These are phyloP conservation scores for Jatropha podagrica DNA, from an alignment of 441 rosid genomes.

Conservation along the genomic window DNA sequence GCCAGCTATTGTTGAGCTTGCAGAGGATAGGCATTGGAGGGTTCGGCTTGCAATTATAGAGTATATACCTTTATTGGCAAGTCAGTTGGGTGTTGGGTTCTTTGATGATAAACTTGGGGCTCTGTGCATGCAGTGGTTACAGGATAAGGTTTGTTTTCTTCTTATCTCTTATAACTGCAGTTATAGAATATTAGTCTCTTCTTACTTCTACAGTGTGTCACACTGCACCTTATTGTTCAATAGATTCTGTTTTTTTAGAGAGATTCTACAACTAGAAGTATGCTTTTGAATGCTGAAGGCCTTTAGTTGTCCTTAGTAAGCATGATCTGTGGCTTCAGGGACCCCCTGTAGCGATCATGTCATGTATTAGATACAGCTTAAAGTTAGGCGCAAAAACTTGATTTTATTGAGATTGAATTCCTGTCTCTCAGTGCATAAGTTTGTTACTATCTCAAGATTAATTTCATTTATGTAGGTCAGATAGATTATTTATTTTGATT, in stretches of 20 bases:
- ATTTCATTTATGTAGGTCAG: not conserved
- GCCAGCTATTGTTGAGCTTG: slow-evolving; percentile 98
- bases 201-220: slow-evolving; percentile 5
- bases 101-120: slow-evolving; percentile 96
- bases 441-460: slow-evolving; percentile 2
- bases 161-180: not conserved
- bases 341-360: not conserved
- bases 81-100: slow-evolving; percentile 89
- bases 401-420: not conserved
- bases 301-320: not conserved
- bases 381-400: slow-evolving; percentile 1
- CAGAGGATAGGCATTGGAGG: slow-evolving; percentile 99
- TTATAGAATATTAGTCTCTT: not conserved
- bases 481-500: not conserved
- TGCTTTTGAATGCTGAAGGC: slow-evolving; percentile 1
- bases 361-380: slow-evolving; percentile 1
- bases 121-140: slow-evolving; percentile 99
- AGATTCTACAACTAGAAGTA: not conserved
- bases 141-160: slow-evolving; percentile 68
- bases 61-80: slow-evolving; percentile 92
- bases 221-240: not conserved
- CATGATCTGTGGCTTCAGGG: not conserved
- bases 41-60: slow-evolving; percentile 96
- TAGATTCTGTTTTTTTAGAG: not conserved
- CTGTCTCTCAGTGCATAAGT: not conserved